phyloP scores from a whole-genome alignment of 768 basidiomycete species.

The Tulasnella sp. region DNA sequence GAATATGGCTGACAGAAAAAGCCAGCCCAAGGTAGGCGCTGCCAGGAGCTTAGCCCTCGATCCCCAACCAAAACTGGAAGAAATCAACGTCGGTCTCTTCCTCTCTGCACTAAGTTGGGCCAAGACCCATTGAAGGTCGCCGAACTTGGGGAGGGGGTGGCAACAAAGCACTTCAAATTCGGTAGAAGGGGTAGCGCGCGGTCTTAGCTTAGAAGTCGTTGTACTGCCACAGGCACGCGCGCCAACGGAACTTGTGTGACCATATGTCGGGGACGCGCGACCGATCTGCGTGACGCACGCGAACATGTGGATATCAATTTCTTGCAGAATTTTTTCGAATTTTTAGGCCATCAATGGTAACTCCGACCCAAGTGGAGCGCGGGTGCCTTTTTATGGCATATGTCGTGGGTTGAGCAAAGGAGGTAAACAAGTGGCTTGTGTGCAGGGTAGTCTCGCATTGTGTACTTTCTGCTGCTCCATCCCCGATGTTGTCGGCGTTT shows the following conservation, averaged over 20 bases:
- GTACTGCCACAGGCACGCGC: conserved; percentile 6
- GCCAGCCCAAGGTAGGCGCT: too few species aligned
- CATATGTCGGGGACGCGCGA: neutral
- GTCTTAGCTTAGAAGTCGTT: neutral
- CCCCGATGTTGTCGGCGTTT: conserved; percentile 4
- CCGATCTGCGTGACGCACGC: neutral
- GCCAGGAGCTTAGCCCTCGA: too few species aligned
- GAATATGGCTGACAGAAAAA: too few species aligned
- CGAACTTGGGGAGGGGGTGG: neutral
- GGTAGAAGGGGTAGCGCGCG: neutral
- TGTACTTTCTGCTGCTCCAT: neutral
- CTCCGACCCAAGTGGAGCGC: neutral
- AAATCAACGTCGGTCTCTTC: neutral
- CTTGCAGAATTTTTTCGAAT: neutral
- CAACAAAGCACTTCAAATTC: neutral
- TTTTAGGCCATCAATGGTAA: neutral
- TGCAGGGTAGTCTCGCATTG: neutral
- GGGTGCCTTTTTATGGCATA: neutral
- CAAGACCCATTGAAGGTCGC: neutral
- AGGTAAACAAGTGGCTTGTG: neutral
- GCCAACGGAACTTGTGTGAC: neutral
- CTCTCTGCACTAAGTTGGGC: neutral
- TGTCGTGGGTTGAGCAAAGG: neutral
- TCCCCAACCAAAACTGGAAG: neutral
- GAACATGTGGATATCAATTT: neutral